Evolutionary conservation across 805 yeast genomes (phyloP), one percentile per base, ranked within the genome.

Genomic region (Lachancea mirantina): DNA sequence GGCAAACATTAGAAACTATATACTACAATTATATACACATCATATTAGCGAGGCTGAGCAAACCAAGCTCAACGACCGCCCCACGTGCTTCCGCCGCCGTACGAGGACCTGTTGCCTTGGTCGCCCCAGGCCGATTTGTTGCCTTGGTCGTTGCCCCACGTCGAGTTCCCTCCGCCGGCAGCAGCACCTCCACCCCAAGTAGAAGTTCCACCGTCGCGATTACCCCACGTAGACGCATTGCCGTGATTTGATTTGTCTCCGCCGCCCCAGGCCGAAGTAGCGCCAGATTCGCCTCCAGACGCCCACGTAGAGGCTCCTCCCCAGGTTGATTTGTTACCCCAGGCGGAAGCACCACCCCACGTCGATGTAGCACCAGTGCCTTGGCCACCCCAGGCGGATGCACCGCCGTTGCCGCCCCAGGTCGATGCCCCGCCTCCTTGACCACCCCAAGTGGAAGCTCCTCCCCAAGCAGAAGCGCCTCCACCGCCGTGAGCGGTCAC

Each of bases 261-360:
- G 33, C 61, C 59, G 35, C 72, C 69, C 57, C 68, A 62, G 7
- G 69, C 55, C 42, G 76, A 67, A 14, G 67, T 61, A 19, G 65
- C 62, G 14, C 69, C 69, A 17, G 44, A 14, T 22, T 55, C 61
- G 23, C 59, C 60, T 19, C 61, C 59, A 10, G 62, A 54, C 8
- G 59, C 61, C 63, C 65, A 49, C 16, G 74, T 66, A 3, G 75
- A 68, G 6, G 73, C 72, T 14, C 73, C 73, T 39, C 70, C 70
- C 62, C 67, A 64, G 30, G 46, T 47, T 8, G 59, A 55, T 32
- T 52, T 55, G 35, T 50, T 55, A 32, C 59, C 60, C 61, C 61
- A 56, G 16, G 58, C 49, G 23, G 56, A 56, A 34, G 47, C 62
- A 50, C 59, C 72, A 47, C 61, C 64, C 62, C 61, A 41, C 26